Percentiles rank a stretch among this genome's conserved stretches.
Evolutionary conservation across 1,139 yeast genomes (phyloP).

Genomic region (Zygosaccharomyces sapae): DNA sequence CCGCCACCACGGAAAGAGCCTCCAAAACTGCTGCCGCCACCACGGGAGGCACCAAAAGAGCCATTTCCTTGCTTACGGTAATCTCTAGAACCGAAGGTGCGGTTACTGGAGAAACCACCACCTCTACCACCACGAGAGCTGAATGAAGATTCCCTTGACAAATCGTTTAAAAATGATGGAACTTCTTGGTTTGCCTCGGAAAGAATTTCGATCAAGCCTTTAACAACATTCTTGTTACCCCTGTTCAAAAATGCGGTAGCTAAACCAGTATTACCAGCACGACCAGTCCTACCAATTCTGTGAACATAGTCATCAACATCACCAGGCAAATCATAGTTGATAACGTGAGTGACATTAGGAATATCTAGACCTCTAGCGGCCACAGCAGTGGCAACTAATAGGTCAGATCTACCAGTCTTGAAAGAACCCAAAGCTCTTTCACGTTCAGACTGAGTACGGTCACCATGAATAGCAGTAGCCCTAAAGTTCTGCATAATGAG

Average conservation of each 20-base stretch:
- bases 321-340: conserved; percentile 93
- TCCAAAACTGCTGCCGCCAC: conserved; percentile 37
- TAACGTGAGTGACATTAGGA: conserved; percentile 96
- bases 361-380: conserved; percentile 98
- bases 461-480: conserved; percentile 98
- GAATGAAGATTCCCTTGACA: conserved; percentile 71
- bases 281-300: conserved; percentile 99
- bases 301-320: conserved; percentile 98
- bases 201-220: conserved; percentile 82
- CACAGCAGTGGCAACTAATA: conserved; percentile 88
- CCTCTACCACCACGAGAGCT: conserved; percentile 62
- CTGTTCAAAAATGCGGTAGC: conserved; percentile 98
- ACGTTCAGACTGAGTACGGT: conserved; percentile 96
- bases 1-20: conserved; percentile 34
- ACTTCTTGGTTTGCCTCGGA: conserved; percentile 97
- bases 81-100: conserved; percentile 46
- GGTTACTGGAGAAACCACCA: conserved; percentile 30
- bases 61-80: conserved; percentile 48
- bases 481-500: conserved; percentile 86
- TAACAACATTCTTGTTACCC: conserved; percentile 83
- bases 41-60: conserved; percentile 35
- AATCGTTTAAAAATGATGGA: conserved; percentile 78
- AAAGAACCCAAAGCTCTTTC: conserved; percentile 83
- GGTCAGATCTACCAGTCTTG: conserved; percentile 54
- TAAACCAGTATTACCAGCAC: conserved; percentile 98